Evolutionary conservation across 2,329 filamentous ascomycete species (phyloP).

Genomic region (Beauveria caledonica): DNA sequence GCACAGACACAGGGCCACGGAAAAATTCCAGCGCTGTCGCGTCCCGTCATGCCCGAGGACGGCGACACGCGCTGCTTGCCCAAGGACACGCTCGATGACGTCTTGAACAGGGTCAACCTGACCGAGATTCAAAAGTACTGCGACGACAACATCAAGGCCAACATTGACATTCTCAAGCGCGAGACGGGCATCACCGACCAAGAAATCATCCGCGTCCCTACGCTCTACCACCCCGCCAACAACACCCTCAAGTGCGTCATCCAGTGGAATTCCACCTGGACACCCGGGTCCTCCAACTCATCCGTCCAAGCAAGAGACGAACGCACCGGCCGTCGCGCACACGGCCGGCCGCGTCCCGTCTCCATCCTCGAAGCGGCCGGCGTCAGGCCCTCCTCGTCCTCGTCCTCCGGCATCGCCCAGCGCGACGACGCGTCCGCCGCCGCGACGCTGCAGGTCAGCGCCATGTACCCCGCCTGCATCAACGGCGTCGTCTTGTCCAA

Average conservation of each 20-base stretch:
- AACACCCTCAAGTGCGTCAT: background rate
- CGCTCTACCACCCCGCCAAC: slow-evolving; percentile 12
- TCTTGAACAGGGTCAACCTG: slow-evolving; percentile 13
- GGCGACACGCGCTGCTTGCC: slow-evolving; percentile 11
- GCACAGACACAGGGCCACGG: slow-evolving; percentile 15
- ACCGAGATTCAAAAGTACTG: slow-evolving; percentile 10
- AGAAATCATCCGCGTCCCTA: slow-evolving; percentile 19
- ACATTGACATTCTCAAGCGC: slow-evolving; percentile 16
- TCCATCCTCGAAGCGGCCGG: background rate
- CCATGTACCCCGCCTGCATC: slow-evolving; percentile 15
- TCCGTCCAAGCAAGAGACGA: background rate
- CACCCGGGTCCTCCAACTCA: background rate
- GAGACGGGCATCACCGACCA: slow-evolving; percentile 19
- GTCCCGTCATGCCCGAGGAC: slow-evolving; percentile 7
- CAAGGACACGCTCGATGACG: slow-evolving; percentile 14
- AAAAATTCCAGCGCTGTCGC: slow-evolving; percentile 13
- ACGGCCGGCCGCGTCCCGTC: background rate
- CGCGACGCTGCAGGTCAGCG: background rate
- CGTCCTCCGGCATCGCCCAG: background rate
- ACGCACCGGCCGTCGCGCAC: background rate
- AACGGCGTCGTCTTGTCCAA: slow-evolving; percentile 18
- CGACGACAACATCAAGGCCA: slow-evolving; percentile 16
- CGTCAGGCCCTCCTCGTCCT: background rate
- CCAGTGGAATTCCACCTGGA: background rate
- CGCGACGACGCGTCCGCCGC: background rate